Evolutionary conservation across 2,329 filamentous ascomycete species (phyloP), one percentile per base, ranked within the genome.

Genomic region (Penicillium janthinellum): DNA sequence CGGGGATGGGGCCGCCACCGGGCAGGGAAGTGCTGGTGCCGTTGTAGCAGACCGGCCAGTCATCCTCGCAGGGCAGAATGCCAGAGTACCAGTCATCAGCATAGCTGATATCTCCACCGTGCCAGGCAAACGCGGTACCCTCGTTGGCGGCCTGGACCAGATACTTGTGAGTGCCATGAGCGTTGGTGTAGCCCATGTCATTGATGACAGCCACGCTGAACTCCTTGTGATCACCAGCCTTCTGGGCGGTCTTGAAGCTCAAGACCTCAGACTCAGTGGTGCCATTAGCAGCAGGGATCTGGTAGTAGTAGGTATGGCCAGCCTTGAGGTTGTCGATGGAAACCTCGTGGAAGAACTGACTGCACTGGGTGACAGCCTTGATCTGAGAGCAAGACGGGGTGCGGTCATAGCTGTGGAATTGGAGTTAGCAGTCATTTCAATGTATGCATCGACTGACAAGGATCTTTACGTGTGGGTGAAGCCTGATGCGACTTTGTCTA

Each of bases 151-250:
- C 78, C 39, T 77, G 64, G 38, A 65, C 67, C 14, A 84, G 71
- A 47, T 82, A 73, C 61, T 77, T 73, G 70, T 77, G 77, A 1
- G 82, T 83, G 15, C 82, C 82, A 1, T 73, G 68, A 17, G 81
- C 82, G 53, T 83, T 83, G 47, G 80, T 83, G 70, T 83, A 83
- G 7, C 82, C 82, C 82, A 84, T 83, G 60, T 84, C 82, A 61
- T 82, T 82, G 41, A 84, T 62, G 1, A 84, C 77, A 20, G 79
- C 81, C 14, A 83, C 70, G 5, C 72, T 75, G 67, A 84, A 83
- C 11, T 73, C 65, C 5, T 66, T 72, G 0, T 63, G 58, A 59
- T 81, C 76, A 52, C 82, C 82, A 28, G 79, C 75, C 7, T 73
- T 74, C 2, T 73, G 76, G 22, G 79, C 77, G 2, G 81, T 83